Evolutionary conservation across 106 monocot species (phyloP), one percentile per base, ranked within the genome.

Genomic region (Dioscorea zingiberensis): DNA sequence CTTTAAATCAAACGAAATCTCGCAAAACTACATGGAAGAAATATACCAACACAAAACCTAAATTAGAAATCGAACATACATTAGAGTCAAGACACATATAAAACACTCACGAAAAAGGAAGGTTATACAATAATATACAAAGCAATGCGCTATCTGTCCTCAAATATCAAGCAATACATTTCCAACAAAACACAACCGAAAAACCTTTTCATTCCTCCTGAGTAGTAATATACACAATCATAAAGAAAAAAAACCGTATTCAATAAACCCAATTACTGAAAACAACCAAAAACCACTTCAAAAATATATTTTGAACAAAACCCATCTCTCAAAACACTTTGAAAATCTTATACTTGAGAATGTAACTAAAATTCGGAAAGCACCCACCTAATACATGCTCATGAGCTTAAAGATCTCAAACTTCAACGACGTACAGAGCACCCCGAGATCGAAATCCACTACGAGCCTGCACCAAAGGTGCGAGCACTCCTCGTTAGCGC

Each of bases 401-500:
- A 84, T 84, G 19, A 94, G 80, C 78, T 94, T 90, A 21, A 68
- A 16, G 55, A 90, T 76, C 71, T 87, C 69, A 69, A 94, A 94
- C 47, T 48, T 56, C 64, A 54, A 82, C 21, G 84, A 72, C 47
- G 79, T 64, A 25, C 66, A 90, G 58, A 94, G 79, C 47, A 85
- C 82, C 63, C 90, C 68, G 27, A 76, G 56, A 74, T 82, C 65
- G 65, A 94, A 94, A 49, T 82, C 80, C n/a, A 90, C 77, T 2
- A 75, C 87, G 27, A 87, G 94, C 3, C 77, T 47, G 70, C 90
- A 94, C 3, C 65, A 82, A 19, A 62, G 65, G 59, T 94, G 94
- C 0, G 38, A 12, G 70, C 94, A 94, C 54, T 48, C 77, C 26
- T 75, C 82, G 54, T 94, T 90, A 19, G 73, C 90, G 62, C 94